Conservation (phyloP, 805 yeast species). For the Hanseniaspora hatyaiensis region DNA sequence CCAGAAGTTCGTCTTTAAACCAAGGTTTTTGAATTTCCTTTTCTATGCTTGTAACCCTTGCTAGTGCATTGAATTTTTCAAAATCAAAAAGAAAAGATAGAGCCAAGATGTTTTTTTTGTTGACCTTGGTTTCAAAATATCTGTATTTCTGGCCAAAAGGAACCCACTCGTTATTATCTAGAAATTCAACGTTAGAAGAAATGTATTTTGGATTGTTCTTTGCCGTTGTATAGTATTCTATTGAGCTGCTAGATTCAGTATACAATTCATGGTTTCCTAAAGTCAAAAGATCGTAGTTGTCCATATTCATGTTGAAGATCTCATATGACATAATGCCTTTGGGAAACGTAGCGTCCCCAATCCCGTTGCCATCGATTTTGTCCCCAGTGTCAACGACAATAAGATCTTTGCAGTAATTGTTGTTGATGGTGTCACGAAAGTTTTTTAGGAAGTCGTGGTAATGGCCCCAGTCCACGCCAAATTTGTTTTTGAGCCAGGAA, state of each 20-base stretch:
- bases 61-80: conserved; percentile 43
- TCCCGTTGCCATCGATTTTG: conserved; percentile 87
- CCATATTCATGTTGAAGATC: conserved; percentile 43
- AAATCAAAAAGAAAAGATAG: conserved; percentile 77
- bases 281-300: conserved; percentile 64
- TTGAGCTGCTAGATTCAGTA: conserved; percentile 46
- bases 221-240: conserved; percentile 54
- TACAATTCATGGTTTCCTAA: conserved; percentile 90
- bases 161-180: conserved; percentile 34
- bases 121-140: conserved; percentile 52
- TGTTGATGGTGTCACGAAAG: conserved; percentile 36
- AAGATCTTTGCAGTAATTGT: conserved; percentile 39
- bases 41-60: conserved; percentile 51
- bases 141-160: conserved; percentile 60
- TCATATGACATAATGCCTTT: conserved; percentile 55
- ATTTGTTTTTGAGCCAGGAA: conserved; percentile 78
- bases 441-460: conserved; percentile 55
- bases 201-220: conserved; percentile 52
- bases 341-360: conserved; percentile 65
- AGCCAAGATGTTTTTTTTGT: conserved; percentile 44
- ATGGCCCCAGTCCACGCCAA: conserved; percentile 88
- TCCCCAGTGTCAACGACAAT: conserved; percentile 82
- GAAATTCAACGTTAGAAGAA: conserved; percentile 58
- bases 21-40: conserved; percentile 47
- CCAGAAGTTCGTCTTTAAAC: conserved; percentile 41